phyloP scores from a whole-genome alignment of 352 stramenopile genomes.

The Phytophthora nicotianae region DNA sequence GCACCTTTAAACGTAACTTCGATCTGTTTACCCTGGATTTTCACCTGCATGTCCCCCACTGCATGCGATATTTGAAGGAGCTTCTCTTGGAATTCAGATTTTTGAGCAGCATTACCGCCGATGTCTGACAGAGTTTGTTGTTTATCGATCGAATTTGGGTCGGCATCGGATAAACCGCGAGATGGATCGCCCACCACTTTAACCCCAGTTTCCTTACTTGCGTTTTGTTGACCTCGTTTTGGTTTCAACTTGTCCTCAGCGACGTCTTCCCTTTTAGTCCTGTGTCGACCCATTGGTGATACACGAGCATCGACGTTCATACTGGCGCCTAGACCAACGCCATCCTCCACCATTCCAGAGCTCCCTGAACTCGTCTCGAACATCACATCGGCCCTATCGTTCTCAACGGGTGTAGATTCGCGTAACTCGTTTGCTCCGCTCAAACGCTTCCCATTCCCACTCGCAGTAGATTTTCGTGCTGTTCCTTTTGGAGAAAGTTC shows the following conservation, averaged over 20 bases:
- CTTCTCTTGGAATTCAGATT: constrained; percentile 17
- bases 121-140: neutral
- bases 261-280: neutral
- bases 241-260: neutral
- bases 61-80: constrained; percentile 22
- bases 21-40: constrained; percentile 30
- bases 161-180: neutral
- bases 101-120: neutral
- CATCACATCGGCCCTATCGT: constrained; percentile 9
- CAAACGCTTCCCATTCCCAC: constrained; percentile 5
- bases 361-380: constrained; percentile 19
- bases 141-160: neutral
- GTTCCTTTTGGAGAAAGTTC: constrained; percentile 8
- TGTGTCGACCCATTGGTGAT: constrained; percentile 4
- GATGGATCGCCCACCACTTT: neutral
- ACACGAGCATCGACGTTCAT: neutral
- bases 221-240: neutral
- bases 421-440: constrained; percentile 10
- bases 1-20: constrained; percentile 30
- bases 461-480: neutral
- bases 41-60: constrained; percentile 33
- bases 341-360: constrained; percentile 6
- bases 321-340: neutral
- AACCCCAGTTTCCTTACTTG: neutral
- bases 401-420: constrained; percentile 4